Evolutionary conservation across 2,329 filamentous ascomycete species (phyloP).

Genomic region (Venturia carpophila): DNA sequence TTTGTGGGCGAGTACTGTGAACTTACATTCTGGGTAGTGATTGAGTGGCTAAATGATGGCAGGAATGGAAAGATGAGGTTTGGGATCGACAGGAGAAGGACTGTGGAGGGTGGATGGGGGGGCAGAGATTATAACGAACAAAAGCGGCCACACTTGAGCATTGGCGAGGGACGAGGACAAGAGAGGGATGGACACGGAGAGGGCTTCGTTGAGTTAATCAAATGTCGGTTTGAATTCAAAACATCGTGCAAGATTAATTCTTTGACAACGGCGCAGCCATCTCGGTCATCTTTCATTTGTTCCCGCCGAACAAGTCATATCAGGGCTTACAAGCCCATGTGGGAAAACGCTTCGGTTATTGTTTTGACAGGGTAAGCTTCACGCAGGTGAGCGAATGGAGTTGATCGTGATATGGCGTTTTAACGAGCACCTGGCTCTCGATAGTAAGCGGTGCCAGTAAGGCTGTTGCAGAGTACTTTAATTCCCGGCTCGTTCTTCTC

Average conservation of each 20-base stretch:
- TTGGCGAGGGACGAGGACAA: not conserved
- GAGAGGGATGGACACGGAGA: not conserved
- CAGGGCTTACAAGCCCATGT: not conserved
- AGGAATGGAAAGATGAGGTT: not conserved
- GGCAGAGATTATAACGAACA: not conserved
- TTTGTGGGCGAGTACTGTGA: not conserved
- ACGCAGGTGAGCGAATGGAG: not conserved
- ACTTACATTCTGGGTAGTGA: not conserved
- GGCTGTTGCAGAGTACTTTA: not conserved
- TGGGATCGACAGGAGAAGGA: not conserved
- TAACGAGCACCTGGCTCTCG: not conserved
- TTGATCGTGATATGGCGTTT: not conserved
- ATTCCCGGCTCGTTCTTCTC: not conserved
- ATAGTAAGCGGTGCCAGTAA: not conserved
- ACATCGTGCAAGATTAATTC: not conserved
- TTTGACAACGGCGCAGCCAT: not conserved
- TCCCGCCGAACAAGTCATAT: not conserved
- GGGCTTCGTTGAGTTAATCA: not conserved
- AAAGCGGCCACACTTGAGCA: not conserved
- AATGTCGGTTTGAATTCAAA: not conserved
- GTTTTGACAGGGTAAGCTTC: not conserved
- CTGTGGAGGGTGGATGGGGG: not conserved
- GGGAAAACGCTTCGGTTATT: not conserved
- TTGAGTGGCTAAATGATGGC: not conserved
- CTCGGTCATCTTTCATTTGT: not conserved